Evolutionary conservation across 2,329 filamentous ascomycete genomes (phyloP).

Genomic region (Trichothecium roseum): DNA sequence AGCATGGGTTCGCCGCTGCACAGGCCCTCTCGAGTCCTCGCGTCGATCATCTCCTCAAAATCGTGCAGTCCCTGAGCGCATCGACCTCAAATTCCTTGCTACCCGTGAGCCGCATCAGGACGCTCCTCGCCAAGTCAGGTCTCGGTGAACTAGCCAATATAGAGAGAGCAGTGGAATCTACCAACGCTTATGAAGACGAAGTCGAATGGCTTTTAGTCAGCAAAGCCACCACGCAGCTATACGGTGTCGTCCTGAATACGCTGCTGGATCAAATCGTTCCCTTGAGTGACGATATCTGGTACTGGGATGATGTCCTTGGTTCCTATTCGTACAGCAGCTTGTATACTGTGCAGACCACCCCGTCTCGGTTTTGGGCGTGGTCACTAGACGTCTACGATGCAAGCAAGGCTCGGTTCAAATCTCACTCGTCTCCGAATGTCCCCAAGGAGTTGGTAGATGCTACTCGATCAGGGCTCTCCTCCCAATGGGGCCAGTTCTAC

Average conservation of each 20-base stretch:
- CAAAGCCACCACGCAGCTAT: constrained; percentile 86
- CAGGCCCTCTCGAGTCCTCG: constrained; percentile 40
- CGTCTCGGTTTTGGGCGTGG: constrained; percentile 64
- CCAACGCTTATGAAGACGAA: constrained; percentile 56
- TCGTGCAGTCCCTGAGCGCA: constrained; percentile 63
- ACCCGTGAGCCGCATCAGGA: constrained; percentile 46
- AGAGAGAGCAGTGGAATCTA: constrained; percentile 15
- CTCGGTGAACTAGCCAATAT: constrained; percentile 28
- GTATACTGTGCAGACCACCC: constrained; percentile 80
- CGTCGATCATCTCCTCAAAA: constrained; percentile 51
- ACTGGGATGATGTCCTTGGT: constrained; percentile 83
- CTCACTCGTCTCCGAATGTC: constrained; percentile 16
- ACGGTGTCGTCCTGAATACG: constrained; percentile 67
- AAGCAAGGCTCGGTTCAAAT: constrained; percentile 35
- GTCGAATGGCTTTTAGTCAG: constrained; percentile 84
- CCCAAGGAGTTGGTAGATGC: constrained; percentile 23
- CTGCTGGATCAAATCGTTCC: constrained; percentile 76
- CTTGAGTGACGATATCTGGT: constrained; percentile 80
- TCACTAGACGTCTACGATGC: constrained; percentile 59
- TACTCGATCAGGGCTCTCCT: constrained; percentile 28
- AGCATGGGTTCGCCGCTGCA: constrained; percentile 21
- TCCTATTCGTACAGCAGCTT: constrained; percentile 70
- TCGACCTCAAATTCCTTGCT: constrained; percentile 54
- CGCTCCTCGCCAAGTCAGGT: constrained; percentile 52
- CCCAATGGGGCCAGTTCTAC: constrained; percentile 64